Evolutionary conservation across 176 grass and related monocot genomes (phyloP), one percentile per base, ranked within the genome.

Genomic region (Neostapfia colusana): DNA sequence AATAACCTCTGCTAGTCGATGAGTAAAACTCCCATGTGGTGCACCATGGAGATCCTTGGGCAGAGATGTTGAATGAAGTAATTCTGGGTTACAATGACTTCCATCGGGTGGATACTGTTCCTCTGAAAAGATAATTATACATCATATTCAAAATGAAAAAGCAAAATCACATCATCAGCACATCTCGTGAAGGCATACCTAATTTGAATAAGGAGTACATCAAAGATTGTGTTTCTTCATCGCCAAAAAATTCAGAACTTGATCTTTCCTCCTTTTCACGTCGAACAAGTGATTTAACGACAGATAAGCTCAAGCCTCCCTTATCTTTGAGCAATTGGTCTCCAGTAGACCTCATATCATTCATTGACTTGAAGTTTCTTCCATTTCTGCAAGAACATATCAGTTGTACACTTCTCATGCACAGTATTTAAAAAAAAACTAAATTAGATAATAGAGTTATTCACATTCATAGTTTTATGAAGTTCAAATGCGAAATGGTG

Each of bases 281-380:
- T 38, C 87, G 80, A 83, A 99, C 89, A 82, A 99, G 83, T 84
- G 91, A 99, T 75, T 95, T 99, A 75, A 99, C 85, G 70, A 80
- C 83, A 86, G 89, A 95, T 13, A 99, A 88, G 70, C 87, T 94
- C 87, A 95, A 87, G 69, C 95, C 81, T 15, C 81, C 82, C 70
- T 92, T 99, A 57, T 95, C 95, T 78, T 95, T 97, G 9, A 81
- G 70, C 53, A 82, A 70, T 73, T 90, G 82, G 24, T 92, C 87
- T 28, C 87, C 87, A 79, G 55, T 69, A 65, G 77, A 82, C 78
- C 58, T 88, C 76, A 92, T 83, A 72, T 90, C 89, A 79, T 73
- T 90, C 80, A 99, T 82, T 77, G 95, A 92, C 57, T 84, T 90
- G 74, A 86, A 90, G 55, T 48, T 86, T 78, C 83, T 95, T 23